Evolutionary conservation across 1,139 yeast genomes (phyloP), one percentile per base, ranked within the genome.

Genomic region (Arxiozyma heterogenica): DNA sequence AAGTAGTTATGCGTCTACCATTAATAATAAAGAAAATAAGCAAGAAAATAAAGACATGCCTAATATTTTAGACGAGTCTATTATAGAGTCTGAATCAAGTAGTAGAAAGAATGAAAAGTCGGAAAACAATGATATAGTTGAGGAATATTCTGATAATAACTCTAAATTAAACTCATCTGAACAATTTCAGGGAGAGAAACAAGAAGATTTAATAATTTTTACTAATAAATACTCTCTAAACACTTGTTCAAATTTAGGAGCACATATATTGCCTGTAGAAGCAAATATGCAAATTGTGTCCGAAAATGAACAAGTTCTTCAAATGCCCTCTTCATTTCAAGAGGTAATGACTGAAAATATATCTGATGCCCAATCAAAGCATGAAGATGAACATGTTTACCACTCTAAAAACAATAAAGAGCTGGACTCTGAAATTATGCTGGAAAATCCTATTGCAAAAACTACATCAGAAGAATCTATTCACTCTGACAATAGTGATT

Each of bases 71-170:
- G 48, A 34, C 30, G 43, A 49, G 21, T 22, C 42, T 22, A 49
- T 21, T 27, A 42, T 30, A 43, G 51, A 43, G 21, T 23, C 41
- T 39, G 47, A 42, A 27, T 4, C 43, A 20, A 21, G 11, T 15
- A 15, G 18, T 5, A 23, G 42, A 43, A 20, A 21, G 12, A 42
- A 7, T 17, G 18, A 6, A 20, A 38, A 42, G 39, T 15, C n/a
- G 2, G 15, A 18, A n/a, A 22, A 42, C n/a, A 27, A 42, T 22
- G 53, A 50, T 41, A 55, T 56, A 12, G 49, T 43, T n/a, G 57
- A 51, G 11, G 58, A 57, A 23, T 41, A 51, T 15, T 56, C 49
- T 6, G 57, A 54, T 7, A 56, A 53, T 17, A 58, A 53, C 41
- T 52, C 51, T 23, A 55, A 56, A 44, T 18, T 17, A 44, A 44